Base-by-base conservation (phyloP, 169 alveolate species). In the Sarcocystis neurona region DNA sequence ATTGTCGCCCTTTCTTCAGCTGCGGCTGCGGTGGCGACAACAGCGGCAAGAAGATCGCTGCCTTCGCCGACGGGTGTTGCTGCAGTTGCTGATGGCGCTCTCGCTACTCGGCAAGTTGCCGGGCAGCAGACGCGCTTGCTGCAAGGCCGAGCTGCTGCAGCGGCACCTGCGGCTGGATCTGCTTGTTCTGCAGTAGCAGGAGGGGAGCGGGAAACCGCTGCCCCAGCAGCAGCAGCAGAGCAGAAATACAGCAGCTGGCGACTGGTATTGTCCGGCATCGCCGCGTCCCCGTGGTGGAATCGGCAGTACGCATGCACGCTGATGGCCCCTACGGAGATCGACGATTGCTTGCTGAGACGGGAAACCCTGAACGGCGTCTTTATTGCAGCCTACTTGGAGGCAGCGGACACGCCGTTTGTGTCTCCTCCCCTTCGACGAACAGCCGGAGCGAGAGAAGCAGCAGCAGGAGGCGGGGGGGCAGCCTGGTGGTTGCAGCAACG, bases 241-340 rank as follows among this genome's bases (percentile, higher is more conserved):
- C 12, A 4, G 20, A 63, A 30, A 43, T 41, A 63, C 75, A 63
- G 75, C 43, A 43, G 75, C 75, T 63, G 75, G 75, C 75, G 75
- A 37, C 1, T 63, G 27, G 75, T 63, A 8, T 41, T 41, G 27
- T 37, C 75, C 1, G 75, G 75, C 75, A 43, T 63, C 43, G 44
- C 46, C 39, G 75, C 32, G 0, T 37, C 75, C 18, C 75, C 75
- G 75, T 27, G 43, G 20, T 63, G 75, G 75, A 43, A 63, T n/a
- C 75, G 75, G 20, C 46, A 30, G 20, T 15, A 30, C 37, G 44
- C 75, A 4, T 41, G 32, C 75, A 63, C 37, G 3, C 75, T 63
- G 18, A 18, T 63, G 8, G 75, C 46, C 1, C 75, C 75, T 37
- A 63, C 46, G 4, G 75, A 63, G 12, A 63, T 63, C 75, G 75